Conservation (phyloP, 129 eudicot species). For the Heracleum sosnowskyi region DNA sequence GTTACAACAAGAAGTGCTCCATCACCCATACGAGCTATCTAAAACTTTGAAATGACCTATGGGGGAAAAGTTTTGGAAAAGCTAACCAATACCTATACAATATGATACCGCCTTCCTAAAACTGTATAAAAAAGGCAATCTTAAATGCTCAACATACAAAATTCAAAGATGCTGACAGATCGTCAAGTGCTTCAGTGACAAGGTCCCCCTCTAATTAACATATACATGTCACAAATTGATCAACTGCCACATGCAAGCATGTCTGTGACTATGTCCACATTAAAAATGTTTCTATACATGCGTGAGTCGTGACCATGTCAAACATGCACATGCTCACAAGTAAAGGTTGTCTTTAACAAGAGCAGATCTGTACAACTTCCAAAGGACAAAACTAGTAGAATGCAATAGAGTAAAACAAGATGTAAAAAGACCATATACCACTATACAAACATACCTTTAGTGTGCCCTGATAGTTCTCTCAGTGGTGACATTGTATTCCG, state of each 20-base stretch:
- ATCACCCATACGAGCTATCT: not conserved
- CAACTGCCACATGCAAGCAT: not conserved
- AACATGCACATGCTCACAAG: not conserved
- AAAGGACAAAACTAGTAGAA: not conserved
- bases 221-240: not conserved
- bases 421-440: not conserved
- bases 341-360: not conserved
- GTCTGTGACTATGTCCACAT: not conserved
- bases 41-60: not conserved
- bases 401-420: not conserved
- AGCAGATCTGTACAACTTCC: not conserved
- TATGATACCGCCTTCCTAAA: too few relatives aligned
- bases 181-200: not conserved
- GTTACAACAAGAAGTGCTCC: not conserved
- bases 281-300: not conserved
- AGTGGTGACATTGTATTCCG: constrained; percentile 86
- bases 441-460: constrained; percentile 45
- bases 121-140: not conserved
- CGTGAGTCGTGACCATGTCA: not conserved
- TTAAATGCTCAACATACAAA: not conserved
- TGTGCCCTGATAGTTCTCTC: constrained; percentile 79
- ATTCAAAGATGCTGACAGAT: not conserved
- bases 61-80: not conserved
- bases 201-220: not conserved
- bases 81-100: not conserved